Percentiles rank a stretch among this genome's conserved stretches.
These are phyloP conservation scores for Jackrogersella multiformis DNA, from an alignment of 495 filamentous ascomycete species.

Conservation along the genomic window DNA sequence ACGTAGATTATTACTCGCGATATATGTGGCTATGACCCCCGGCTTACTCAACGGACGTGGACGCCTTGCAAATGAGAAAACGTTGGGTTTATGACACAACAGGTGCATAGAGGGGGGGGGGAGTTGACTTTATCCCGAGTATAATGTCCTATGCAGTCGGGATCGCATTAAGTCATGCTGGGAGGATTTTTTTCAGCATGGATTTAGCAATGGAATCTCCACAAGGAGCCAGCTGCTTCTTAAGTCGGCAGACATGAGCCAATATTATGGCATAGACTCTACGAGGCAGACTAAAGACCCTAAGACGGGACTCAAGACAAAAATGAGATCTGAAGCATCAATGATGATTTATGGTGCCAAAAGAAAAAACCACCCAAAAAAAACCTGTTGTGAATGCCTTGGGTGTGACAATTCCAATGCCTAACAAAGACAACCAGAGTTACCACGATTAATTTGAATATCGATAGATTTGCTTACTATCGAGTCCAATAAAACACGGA, in stretches of 20 bases:
- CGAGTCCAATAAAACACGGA: slow-evolving; percentile 3
- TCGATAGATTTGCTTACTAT: no score
- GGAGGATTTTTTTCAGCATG: slow-evolving; percentile 27
- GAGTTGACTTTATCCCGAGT: slow-evolving; percentile 27
- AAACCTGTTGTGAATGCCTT: background rate
- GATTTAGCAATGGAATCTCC: slow-evolving; percentile 31
- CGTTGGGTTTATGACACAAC: slow-evolving; percentile 40
- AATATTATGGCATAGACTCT: slow-evolving; percentile 41
- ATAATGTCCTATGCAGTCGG: slow-evolving; percentile 9
- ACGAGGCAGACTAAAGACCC: slow-evolving; percentile 34
- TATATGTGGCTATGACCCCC: slow-evolving; percentile 31
- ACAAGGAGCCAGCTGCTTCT: slow-evolving; percentile 24
- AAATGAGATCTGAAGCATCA: slow-evolving; percentile 36
- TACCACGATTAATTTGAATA: no score
- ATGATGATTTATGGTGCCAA: slow-evolving; percentile 11
- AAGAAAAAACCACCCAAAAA: no score
- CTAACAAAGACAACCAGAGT: no score
- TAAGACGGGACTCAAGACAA: slow-evolving; percentile 25
- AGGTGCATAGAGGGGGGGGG: slow-evolving; percentile 29
- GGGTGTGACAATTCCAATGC: no score
- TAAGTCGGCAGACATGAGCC: slow-evolving; percentile 23
- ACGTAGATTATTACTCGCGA: slow-evolving; percentile 28
- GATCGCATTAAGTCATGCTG: slow-evolving; percentile 25
- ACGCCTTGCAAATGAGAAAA: slow-evolving; percentile 36
- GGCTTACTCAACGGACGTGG: slow-evolving; percentile 23